Evolutionary conservation across 164 flowering plant genomes (phyloP).

Genomic region (Santalum album): DNA sequence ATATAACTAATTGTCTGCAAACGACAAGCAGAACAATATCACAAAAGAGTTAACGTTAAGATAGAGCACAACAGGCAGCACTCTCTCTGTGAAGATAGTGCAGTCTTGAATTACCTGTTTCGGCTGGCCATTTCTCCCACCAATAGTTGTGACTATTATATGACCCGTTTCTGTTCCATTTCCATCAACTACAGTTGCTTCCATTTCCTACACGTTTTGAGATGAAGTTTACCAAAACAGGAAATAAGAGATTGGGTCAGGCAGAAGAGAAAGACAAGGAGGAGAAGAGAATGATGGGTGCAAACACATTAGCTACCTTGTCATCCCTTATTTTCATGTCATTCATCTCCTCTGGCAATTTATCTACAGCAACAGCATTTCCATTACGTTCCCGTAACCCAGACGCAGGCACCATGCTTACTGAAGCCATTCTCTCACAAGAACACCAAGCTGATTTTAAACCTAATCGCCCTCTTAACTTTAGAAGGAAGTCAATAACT

Average conservation of each 20-base stretch:
- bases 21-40: background rate
- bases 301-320: background rate
- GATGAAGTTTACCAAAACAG: background rate
- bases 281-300: background rate
- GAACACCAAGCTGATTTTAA: background rate
- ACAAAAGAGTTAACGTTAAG: background rate
- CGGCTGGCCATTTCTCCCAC: constrained; percentile 64
- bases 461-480: background rate
- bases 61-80: too few relatives aligned
- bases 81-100: background rate
- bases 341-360: constrained; percentile 14
- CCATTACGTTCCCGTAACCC: background rate
- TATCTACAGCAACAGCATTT: constrained; percentile 4
- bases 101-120: constrained; percentile 34
- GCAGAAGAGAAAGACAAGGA: background rate
- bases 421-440: background rate
- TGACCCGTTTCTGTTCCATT: constrained; percentile 69
- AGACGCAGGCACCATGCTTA: background rate
- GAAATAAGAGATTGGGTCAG: background rate
- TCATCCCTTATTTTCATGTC: constrained; percentile 19
- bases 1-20: constrained; percentile 59
- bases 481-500: background rate
- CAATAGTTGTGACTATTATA: constrained; percentile 63
- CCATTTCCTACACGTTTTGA: constrained; percentile 36
- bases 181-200: constrained; percentile 52